These are phyloP conservation scores for Erodium texanum DNA, from an alignment of 441 rosid genomes.

Conservation along the genomic window DNA sequence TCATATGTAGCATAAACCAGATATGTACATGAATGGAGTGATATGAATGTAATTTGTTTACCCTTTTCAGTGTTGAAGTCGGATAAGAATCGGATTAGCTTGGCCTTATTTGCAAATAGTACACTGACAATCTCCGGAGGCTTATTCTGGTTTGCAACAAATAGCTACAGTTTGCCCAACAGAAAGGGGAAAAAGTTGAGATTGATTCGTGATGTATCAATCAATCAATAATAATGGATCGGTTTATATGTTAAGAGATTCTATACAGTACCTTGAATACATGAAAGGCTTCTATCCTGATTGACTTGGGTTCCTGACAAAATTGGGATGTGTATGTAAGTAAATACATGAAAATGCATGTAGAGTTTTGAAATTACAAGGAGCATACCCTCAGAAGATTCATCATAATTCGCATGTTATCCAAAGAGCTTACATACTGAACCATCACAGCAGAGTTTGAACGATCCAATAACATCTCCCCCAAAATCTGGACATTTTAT, in stretches of 20 bases:
- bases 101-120: constrained; percentile 40
- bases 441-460: constrained; percentile 65
- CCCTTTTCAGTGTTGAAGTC: constrained; percentile 46
- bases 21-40: background rate
- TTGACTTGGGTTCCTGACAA: constrained; percentile 51
- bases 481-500: constrained; percentile 36
- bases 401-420: constrained; percentile 76
- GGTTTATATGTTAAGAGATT: background rate
- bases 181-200: background rate
- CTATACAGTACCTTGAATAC: constrained; percentile 45
- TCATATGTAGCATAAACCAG: background rate
- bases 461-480: constrained; percentile 71
- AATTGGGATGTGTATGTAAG: background rate
- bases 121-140: constrained; percentile 42
- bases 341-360: background rate
- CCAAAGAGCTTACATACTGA: constrained; percentile 66
- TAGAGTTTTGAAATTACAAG: background rate
- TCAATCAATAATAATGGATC: background rate
- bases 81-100: constrained; percentile 45
- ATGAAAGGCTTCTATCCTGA: constrained; percentile 52
- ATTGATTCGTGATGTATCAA: background rate
- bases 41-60: constrained; percentile 3
- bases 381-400: constrained; percentile 61
- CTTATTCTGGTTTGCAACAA: constrained; percentile 56
- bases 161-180: constrained; percentile 26